Evolutionary conservation across 192 early-diverging fungal genomes (phyloP), one percentile per base, ranked within the genome.

Genomic region (Coemansia sp.): DNA sequence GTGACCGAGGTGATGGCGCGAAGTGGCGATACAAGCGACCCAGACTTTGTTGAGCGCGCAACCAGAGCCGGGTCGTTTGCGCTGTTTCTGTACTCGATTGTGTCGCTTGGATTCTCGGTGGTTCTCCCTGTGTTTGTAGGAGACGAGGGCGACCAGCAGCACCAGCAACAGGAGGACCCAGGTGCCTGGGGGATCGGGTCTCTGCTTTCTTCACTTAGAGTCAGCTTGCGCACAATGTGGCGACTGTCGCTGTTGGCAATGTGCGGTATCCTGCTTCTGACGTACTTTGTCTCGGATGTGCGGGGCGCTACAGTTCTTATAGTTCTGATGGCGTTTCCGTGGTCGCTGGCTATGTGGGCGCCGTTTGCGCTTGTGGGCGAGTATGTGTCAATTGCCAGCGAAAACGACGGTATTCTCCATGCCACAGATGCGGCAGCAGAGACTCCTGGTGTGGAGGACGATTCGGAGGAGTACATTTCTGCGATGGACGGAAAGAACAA

Each of bases 321-420:
- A 71, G 85, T 92, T 0, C 40, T 86, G 2, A 84, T 89, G 68
- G 94, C 95, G 46, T 86, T 97, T 19, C 85, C 93, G 1, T 99
- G 95, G 95, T 93, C 92, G 0, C 74, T 93, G 19, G 87, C 88
- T 15, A 74, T 91, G 76, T 98, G 97, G 97, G 86, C 94, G 41
- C 97, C 97, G 5, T 96, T 96, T 84, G 88, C 93, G 0, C 84
- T 98, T 67, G 85, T 98, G 2, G 95, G 95, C 26, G 93, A 84
- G 56, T 82, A 76, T 41, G 68, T 76, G 45, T 64, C 73, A 4
- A 81, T 81, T 56, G 63, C 67, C 6, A 39, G 73, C 2, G 73
- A 58, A 32, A 13, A 45, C 41, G 22, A 15, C 18, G 21, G 8
- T 4, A 47, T 15, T 3, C 15, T 6, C 5, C 32, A 55, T 45